Percentiles rank a stretch among this genome's conserved stretches.
Conservation (phyloP, 176 grass and related monocot species). For the Themeda triandra region DNA sequence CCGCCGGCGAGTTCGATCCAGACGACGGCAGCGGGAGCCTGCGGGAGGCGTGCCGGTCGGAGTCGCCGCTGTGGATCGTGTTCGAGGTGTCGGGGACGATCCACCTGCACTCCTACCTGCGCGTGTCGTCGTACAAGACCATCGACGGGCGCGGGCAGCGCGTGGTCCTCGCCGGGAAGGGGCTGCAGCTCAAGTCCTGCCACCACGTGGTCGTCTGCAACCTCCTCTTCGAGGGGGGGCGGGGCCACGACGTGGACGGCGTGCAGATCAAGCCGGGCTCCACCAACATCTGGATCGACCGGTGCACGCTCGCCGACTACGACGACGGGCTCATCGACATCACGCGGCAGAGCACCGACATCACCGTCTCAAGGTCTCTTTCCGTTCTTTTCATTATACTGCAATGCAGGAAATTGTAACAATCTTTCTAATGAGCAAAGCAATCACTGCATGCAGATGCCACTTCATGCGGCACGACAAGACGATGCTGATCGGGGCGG, state of each 20-base stretch:
- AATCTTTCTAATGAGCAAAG: too few relatives aligned
- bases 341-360: conserved; percentile 70
- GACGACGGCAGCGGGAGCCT: conserved; percentile 71
- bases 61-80: conserved; percentile 69
- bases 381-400: too few relatives aligned
- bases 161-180: conserved; percentile 56
- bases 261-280: conserved; percentile 73
- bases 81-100: conserved; percentile 75
- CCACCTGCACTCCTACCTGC: conserved; percentile 50
- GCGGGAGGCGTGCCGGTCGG: conserved; percentile 57
- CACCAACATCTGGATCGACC: conserved; percentile 69
- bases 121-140: conserved; percentile 76
- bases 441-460: background rate
- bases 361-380: conserved; percentile 47
- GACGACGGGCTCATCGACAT: conserved; percentile 87
- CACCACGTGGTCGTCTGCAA: conserved; percentile 82
- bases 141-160: conserved; percentile 72
- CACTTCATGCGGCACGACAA: conserved; percentile 71
- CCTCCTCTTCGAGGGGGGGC: conserved; percentile 59
- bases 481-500: conserved; percentile 80
- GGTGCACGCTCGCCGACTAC: conserved; percentile 64
- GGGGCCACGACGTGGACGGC: conserved; percentile 76
- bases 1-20: background rate
- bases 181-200: conserved; percentile 67
- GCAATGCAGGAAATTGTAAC: too few relatives aligned